Base-by-base conservation (phyloP, 306 rosid species). In the Casuarina glauca region DNA sequence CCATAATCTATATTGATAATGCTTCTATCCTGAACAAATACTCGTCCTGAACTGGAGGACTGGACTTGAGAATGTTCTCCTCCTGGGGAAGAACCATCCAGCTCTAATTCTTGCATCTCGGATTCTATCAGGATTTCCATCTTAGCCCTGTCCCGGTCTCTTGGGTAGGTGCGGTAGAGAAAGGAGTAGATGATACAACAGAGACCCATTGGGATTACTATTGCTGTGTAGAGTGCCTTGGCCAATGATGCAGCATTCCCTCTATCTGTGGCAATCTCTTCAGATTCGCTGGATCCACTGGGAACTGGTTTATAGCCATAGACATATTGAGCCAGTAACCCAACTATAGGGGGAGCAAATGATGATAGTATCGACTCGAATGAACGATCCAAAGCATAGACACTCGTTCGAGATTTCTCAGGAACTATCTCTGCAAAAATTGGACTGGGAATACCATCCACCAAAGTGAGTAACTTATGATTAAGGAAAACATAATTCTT, bases 351-450 rank as follows among this genome's bases (percentile, higher is more conserved):
- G 12, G 99, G 97, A 74, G 97, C 97, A 76, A 95, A 93, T 36
- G 97, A 92, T 44, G 97, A 93, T 42, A 95, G 85, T 76, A 90
- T 78, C 35, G 97, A 91, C 89, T 95, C 99, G 4, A 93, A 86
- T 15, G 97, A 88, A 38, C 97, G 82, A 79, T 95, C 99, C 86
- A 95, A 61, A 1, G 99, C 99, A 62, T 95, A 95, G 58, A 95
- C 97, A 76, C 85, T 92, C 42, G 99, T 93, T 69, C 99, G 87
- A 38, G 96, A 50, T 74, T 78, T 93, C 90, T 91, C 97, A 8
- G 99, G 99, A 79, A 95, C 97, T 78, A 95, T 93, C 89, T 93
- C 99, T 68, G 99, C 99, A 71, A 93, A 95, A 83, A 95, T 95
- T 69, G 97, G 99, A 88, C 97, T 93, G 82, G 81, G 53, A 68